Evolutionary conservation across 306 rosid species (phyloP).

Genomic region (Cucurbita pepo): DNA sequence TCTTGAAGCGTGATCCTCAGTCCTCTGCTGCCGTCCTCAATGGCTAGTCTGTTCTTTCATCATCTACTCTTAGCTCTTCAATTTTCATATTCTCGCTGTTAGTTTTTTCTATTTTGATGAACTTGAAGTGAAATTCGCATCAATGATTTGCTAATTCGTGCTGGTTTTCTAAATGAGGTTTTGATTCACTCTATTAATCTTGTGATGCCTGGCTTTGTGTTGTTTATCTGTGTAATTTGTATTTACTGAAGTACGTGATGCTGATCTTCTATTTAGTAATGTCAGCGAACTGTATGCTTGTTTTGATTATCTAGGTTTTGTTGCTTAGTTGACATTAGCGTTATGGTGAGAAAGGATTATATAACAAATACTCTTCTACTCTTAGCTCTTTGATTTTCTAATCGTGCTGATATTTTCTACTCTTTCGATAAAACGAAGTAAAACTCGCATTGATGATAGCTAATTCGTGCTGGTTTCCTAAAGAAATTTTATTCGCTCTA

Average conservation of each 20-base stretch:
- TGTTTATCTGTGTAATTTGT: neutral
- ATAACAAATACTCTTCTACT: neutral
- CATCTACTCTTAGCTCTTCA: neutral
- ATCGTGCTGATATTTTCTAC: neutral
- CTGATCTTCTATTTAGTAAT: neutral
- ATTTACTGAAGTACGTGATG: neutral
- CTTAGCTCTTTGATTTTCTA: neutral
- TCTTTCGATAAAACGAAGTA: neutral
- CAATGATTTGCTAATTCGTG: neutral
- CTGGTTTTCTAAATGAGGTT: neutral
- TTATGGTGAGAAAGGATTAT: neutral
- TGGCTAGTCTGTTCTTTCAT: constrained; percentile 31
- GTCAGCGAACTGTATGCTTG: neutral
- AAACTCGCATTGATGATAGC: neutral
- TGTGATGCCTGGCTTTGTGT: neutral
- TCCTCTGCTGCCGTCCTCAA: constrained; percentile 42
- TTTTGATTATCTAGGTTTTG: neutral
- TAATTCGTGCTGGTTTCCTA: neutral
- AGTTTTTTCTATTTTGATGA: neutral
- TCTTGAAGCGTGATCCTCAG: constrained; percentile 53
- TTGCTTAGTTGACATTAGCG: neutral
- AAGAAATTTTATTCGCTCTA: neutral
- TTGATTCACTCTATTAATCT: neutral
- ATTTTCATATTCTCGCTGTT: neutral
- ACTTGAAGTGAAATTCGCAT: neutral